Conservation (phyloP, 164 flowering plant species). For the Litsea cubeba region DNA sequence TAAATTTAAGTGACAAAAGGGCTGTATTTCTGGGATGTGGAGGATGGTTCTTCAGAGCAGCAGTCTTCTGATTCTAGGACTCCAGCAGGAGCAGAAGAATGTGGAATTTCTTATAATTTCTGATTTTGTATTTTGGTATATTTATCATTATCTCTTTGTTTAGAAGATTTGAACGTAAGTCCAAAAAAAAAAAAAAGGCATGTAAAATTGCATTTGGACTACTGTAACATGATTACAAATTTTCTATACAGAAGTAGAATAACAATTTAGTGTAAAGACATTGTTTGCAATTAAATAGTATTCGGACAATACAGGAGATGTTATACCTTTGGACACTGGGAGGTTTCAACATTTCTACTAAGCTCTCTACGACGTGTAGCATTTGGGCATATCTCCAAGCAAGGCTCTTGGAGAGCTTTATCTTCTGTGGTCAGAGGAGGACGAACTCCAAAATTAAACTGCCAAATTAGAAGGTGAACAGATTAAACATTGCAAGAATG, state of each 20-base stretch:
- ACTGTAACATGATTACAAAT: neutral
- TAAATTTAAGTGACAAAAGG: too few relatives aligned
- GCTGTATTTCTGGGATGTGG: too few relatives aligned
- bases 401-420: conserved; percentile 56
- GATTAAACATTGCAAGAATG: neutral
- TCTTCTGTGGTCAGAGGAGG: conserved; percentile 63
- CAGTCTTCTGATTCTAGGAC: too few relatives aligned
- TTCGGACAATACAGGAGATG: neutral
- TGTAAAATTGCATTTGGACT: too few relatives aligned
- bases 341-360: conserved; percentile 1
- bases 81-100: too few relatives aligned
- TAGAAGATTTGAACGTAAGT: neutral
- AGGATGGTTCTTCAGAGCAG: too few relatives aligned
- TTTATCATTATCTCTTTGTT: neutral
- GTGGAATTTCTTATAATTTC: too few relatives aligned
- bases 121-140: neutral
- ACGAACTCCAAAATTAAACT: conserved; percentile 76
- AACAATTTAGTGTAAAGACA: neutral
- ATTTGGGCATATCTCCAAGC: conserved; percentile 73
- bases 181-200: neutral
- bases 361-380: conserved; percentile 41
- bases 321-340: conserved; percentile 59
- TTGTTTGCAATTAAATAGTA: neutral
- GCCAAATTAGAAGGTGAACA: conserved; percentile 15
- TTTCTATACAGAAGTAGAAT: neutral